These are phyloP conservation scores for Epichloe gansuensis DNA, from an alignment of 2,329 filamentous ascomycete species.

Conservation along the genomic window DNA sequence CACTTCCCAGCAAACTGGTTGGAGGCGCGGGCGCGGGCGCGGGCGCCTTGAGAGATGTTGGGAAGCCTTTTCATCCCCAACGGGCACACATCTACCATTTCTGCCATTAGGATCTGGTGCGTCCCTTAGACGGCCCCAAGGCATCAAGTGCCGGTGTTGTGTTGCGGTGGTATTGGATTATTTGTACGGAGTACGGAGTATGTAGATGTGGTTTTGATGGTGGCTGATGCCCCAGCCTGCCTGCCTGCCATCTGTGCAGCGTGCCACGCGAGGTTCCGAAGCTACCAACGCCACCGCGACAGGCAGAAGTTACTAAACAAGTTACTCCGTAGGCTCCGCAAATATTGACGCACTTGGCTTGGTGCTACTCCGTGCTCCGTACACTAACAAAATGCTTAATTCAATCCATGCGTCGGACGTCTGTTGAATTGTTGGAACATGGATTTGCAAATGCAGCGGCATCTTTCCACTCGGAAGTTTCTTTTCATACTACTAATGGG, in stretches of 20 bases:
- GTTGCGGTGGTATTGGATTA: no score
- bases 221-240: not conserved
- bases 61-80: not conserved
- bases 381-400: not conserved
- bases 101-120: not conserved
- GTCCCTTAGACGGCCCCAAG: not conserved
- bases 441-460: no score
- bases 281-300: constrained; percentile 9
- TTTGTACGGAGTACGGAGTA: not conserved
- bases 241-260: constrained; percentile 4
- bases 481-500: no score
- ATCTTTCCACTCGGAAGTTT: no score
- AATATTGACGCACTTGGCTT: not conserved
- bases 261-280: constrained; percentile 11
- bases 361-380: not conserved
- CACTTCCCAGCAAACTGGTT: constrained; percentile 2
- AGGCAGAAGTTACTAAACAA: not conserved
- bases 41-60: not conserved
- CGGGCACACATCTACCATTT: not conserved
- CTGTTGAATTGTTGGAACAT: no score
- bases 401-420: no score
- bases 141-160: not conserved
- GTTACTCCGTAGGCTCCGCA: not conserved
- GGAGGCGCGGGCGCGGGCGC: not conserved
- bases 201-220: not conserved